Percentiles rank a stretch among this genome's conserved stretches.
Conservation (phyloP, 2,329 filamentous ascomycete genomes). For the Acrocalymma vagum region DNA sequence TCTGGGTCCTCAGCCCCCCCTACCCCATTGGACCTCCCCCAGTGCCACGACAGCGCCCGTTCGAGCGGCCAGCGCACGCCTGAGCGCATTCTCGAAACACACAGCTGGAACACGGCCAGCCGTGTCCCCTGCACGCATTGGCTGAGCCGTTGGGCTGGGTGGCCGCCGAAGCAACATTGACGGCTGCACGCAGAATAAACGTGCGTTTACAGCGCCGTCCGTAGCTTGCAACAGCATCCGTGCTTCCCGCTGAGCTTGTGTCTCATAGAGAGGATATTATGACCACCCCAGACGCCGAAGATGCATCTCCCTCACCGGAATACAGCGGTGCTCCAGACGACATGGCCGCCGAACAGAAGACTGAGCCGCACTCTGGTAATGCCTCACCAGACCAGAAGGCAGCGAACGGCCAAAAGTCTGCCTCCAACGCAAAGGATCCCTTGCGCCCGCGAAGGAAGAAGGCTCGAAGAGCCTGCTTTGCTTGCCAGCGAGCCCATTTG, state of each 20-base stretch:
- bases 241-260: constrained; percentile 36
- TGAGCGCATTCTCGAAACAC: constrained; percentile 52
- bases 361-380: constrained; percentile 48
- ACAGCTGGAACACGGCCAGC: constrained; percentile 48
- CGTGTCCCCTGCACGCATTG: constrained; percentile 44
- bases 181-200: constrained; percentile 51
- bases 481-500: constrained; percentile 95
- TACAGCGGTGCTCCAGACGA: constrained; percentile 53
- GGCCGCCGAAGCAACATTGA: constrained; percentile 43
- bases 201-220: constrained; percentile 45
- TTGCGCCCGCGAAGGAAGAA: constrained; percentile 92
- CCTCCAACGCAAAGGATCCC: constrained; percentile 80
- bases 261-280: constrained; percentile 53
- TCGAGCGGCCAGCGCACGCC: constrained; percentile 49
- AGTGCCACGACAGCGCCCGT: constrained; percentile 47
- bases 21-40: constrained; percentile 33
- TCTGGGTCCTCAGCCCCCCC: constrained; percentile 24
- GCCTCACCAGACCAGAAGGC: constrained; percentile 40
- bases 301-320: constrained; percentile 57
- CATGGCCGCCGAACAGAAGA: constrained; percentile 55
- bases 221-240: constrained; percentile 45
- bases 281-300: constrained; percentile 57
- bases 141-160: constrained; percentile 45
- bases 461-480: constrained; percentile 92
- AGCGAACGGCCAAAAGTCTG: constrained; percentile 40